Percentiles rank a stretch among this genome's conserved stretches.
Evolutionary conservation across 2,329 filamentous ascomycete species (phyloP).

Genomic region (Emergomyces pasteurianus): DNA sequence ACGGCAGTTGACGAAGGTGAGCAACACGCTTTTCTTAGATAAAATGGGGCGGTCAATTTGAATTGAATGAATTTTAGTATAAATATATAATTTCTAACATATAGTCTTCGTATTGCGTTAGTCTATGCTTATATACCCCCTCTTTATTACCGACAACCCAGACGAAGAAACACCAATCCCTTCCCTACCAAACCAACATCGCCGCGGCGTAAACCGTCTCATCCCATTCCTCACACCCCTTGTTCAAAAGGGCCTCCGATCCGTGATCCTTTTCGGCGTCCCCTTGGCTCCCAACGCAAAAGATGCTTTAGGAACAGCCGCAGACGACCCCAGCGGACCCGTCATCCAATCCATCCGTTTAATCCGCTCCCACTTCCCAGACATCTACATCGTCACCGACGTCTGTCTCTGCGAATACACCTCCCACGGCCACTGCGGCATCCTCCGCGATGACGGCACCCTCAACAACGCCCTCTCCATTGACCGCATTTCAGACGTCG

Average conservation of each 20-base stretch:
- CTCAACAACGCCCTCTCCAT: constrained; percentile 90
- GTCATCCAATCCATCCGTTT: constrained; percentile 81
- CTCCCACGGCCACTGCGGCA: constrained; percentile 93
- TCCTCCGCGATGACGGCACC: constrained; percentile 80
- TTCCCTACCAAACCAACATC: constrained; percentile 80
- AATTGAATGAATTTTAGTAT: not conserved
- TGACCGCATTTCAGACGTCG: constrained; percentile 92
- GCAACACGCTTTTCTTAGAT: constrained; percentile 13
- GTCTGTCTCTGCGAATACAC: constrained; percentile 99
- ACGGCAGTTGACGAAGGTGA: constrained; percentile 71
- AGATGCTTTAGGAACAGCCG: constrained; percentile 80
- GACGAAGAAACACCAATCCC: constrained; percentile 86
- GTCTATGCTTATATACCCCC: constrained; percentile 97
- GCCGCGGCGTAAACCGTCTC: constrained; percentile 76
- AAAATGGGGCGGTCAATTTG: not conserved
- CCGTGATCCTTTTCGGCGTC: constrained; percentile 92
- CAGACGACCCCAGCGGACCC: constrained; percentile 85
- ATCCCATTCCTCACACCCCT: constrained; percentile 76
- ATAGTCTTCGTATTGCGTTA: constrained; percentile 24
- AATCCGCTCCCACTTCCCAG: constrained; percentile 72
- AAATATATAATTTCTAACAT: not conserved
- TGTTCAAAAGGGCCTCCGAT: constrained; percentile 77
- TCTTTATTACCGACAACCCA: constrained; percentile 90
- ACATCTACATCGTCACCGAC: constrained; percentile 81
- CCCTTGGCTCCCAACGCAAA: constrained; percentile 71